Evolutionary conservation across 371 early-diverging fungal genomes (phyloP).

Genomic region (Globomyces sp.): DNA sequence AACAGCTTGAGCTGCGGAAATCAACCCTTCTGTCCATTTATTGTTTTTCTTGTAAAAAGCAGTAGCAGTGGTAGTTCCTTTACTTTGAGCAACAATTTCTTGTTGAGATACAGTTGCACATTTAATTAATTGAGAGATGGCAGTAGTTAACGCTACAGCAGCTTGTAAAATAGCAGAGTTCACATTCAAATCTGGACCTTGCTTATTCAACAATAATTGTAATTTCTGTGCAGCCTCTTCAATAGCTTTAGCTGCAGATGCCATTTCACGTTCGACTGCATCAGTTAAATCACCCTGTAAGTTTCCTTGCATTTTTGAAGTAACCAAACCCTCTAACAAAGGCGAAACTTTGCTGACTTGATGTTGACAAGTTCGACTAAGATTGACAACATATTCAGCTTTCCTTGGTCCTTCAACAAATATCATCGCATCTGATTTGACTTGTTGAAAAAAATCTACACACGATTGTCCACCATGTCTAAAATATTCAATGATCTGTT

Average conservation of each 20-base stretch:
- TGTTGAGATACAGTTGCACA: slow-evolving; percentile 93
- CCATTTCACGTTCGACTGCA: slow-evolving; percentile 92
- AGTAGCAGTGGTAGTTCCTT: slow-evolving; percentile 71
- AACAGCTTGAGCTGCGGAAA: slow-evolving; percentile 95
- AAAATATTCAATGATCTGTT: slow-evolving; percentile 73
- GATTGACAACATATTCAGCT: slow-evolving; percentile 70
- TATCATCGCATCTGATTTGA: slow-evolving; percentile 76
- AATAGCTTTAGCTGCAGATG: slow-evolving; percentile 85
- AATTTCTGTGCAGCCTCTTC: slow-evolving; percentile 86
- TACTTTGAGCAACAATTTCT: slow-evolving; percentile 94
- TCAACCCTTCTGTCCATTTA: slow-evolving; percentile 98
- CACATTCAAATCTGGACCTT: slow-evolving; percentile 80
- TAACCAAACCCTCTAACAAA: slow-evolving; percentile 58
- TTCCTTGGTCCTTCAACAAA: slow-evolving; percentile 68
- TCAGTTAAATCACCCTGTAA: slow-evolving; percentile 82
- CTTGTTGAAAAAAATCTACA: slow-evolving; percentile 79
- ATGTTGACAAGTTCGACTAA: slow-evolving; percentile 66
- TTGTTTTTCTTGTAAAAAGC: slow-evolving; percentile 98
- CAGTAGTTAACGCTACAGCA: slow-evolving; percentile 89
- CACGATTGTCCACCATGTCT: slow-evolving; percentile 54
- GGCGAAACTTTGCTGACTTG: slow-evolving; percentile 67
- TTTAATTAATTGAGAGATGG: slow-evolving; percentile 90
- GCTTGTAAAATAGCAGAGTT: slow-evolving; percentile 87
- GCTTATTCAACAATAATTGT: slow-evolving; percentile 73
- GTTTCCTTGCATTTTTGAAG: slow-evolving; percentile 35